Percentiles rank a stretch among this genome's conserved stretches.
phyloP scores from a whole-genome alignment of 2,329 filamentous ascomycete genomes.

The Hansfordia pulvinata region DNA sequence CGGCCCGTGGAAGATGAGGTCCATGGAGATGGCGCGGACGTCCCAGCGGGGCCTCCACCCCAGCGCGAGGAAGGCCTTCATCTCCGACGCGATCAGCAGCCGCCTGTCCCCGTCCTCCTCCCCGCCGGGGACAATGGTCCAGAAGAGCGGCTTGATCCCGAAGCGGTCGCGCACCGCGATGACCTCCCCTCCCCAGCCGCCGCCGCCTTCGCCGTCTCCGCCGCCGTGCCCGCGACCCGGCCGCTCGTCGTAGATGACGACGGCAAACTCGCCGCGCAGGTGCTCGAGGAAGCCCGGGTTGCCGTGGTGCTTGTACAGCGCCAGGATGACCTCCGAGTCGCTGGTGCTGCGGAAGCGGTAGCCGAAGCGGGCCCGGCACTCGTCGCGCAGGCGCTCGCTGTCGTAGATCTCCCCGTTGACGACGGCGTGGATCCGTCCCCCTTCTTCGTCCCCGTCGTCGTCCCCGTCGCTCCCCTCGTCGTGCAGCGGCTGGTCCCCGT shows the following conservation, averaged over 20 bases:
- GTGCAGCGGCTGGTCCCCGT: too few relatives aligned
- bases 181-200: too few relatives aligned
- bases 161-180: constrained; percentile 38
- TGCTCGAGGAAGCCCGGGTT: constrained; percentile 19
- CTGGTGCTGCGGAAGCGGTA: constrained; percentile 27
- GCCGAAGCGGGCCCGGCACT: constrained; percentile 16
- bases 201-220: too few relatives aligned
- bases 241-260: constrained; percentile 34
- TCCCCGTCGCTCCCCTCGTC: too few relatives aligned
- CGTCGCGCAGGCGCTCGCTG: constrained; percentile 23
- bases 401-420: too few relatives aligned
- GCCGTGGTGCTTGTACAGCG: constrained; percentile 32
- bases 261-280: constrained; percentile 39
- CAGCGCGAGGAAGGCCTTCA: constrained; percentile 36
- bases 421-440: too few relatives aligned
- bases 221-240: too few relatives aligned
- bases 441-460: too few relatives aligned
- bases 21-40: constrained; percentile 28
- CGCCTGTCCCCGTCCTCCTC: too few relatives aligned
- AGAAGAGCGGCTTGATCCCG: constrained; percentile 44
- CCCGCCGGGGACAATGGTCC: constrained; percentile 29
- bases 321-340: constrained; percentile 33
- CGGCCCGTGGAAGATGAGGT: constrained; percentile 9
- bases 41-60: constrained; percentile 40
- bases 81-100: constrained; percentile 35